These are phyloP conservation scores for Crithidia bombi DNA, from an alignment of 208 protist species.

Conservation along the genomic window DNA sequence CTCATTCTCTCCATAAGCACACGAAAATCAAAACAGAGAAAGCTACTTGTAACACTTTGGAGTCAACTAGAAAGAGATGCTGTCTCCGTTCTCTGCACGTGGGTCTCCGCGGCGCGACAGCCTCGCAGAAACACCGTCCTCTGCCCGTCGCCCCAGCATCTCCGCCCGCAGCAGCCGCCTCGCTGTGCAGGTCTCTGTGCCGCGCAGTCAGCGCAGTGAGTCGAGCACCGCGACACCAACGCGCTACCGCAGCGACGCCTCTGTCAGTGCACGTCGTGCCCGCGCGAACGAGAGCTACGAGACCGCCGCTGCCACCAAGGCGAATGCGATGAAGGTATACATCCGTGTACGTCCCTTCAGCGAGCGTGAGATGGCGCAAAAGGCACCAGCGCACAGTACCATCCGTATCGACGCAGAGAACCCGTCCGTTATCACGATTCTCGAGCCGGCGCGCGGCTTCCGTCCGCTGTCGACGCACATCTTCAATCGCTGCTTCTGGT, in stretches of 20 bases:
- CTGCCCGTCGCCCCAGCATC: constrained; percentile 19
- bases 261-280: constrained; percentile 12
- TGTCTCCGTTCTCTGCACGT: constrained; percentile 24
- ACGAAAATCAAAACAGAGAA: too few species aligned
- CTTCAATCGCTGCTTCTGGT: constrained; percentile 86
- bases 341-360: constrained; percentile 86
- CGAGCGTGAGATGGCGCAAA: constrained; percentile 70
- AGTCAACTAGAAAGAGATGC: background rate
- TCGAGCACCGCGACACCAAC: background rate
- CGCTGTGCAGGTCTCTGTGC: background rate
- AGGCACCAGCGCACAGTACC: constrained; percentile 54
- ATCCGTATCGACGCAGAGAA: constrained; percentile 80
- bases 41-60: background rate
- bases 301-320: background rate
- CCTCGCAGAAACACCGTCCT: constrained; percentile 7
- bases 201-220: constrained; percentile 27
- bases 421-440: constrained; percentile 64
- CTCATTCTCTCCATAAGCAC: too few species aligned
- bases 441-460: constrained; percentile 69
- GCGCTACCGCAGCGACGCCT: constrained; percentile 7
- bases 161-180: constrained; percentile 8
- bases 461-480: constrained; percentile 61
- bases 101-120: constrained; percentile 19
- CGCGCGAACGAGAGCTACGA: constrained; percentile 7
- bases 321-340: constrained; percentile 87